Percentiles rank a stretch among this genome's conserved stretches.
phyloP scores from a whole-genome alignment of 768 basidiomycete genomes.

The Gloeophyllum trabeum region DNA sequence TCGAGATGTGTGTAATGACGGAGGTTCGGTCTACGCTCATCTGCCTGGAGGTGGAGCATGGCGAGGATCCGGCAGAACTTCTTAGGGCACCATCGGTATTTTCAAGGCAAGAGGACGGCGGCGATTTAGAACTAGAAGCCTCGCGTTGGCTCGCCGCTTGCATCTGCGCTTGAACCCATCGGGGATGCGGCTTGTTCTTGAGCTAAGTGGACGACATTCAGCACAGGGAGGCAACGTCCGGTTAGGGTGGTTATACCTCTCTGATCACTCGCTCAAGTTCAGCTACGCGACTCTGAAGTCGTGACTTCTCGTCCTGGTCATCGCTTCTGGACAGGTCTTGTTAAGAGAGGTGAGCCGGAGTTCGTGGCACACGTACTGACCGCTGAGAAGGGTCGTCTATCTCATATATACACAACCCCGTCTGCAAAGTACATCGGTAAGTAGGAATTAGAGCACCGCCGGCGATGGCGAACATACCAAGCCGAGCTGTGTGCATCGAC shows the following conservation, averaged over 20 bases:
- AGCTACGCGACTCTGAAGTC: constrained; percentile 63
- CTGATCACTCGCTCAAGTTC: constrained; percentile 79
- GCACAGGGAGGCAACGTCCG: neutral
- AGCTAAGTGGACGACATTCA: constrained; percentile 26
- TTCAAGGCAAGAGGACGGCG: neutral
- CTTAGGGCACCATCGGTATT: too few relatives aligned
- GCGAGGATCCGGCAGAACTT: too few relatives aligned
- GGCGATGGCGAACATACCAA: constrained; percentile 24
- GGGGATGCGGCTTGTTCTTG: constrained; percentile 67
- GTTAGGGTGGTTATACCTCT: too few relatives aligned
- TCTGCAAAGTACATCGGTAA: too few relatives aligned
- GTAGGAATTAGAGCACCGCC: too few relatives aligned
- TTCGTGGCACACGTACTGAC: constrained; percentile 13
- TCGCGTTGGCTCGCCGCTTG: too few relatives aligned
- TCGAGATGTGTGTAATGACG: too few relatives aligned
- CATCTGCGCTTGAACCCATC: constrained; percentile 37
- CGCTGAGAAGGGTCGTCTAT: constrained; percentile 64
- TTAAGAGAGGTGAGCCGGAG: neutral
- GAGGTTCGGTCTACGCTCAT: too few relatives aligned
- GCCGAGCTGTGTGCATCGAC: constrained; percentile 30
- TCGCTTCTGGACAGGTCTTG: constrained; percentile 14
- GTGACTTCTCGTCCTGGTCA: constrained; percentile 48
- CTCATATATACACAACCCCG: constrained; percentile 77
- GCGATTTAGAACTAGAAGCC: neutral
- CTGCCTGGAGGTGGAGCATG: too few relatives aligned